phyloP scores from a whole-genome alignment of 1,284 basidiomycete species.

The Rhodotorula sp. region DNA sequence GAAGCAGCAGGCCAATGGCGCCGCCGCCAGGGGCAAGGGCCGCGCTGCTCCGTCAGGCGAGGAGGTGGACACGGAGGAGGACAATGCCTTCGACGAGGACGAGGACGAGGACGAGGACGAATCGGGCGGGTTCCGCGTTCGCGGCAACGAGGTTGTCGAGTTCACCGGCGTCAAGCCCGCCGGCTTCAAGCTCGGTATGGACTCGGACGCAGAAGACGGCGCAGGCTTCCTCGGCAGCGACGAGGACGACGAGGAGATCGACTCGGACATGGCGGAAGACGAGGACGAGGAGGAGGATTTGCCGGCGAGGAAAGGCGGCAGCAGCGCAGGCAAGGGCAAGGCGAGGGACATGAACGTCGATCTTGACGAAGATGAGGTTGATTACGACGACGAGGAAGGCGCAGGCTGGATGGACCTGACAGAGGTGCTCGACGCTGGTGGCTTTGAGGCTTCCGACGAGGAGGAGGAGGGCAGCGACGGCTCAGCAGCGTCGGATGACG shows the following conservation, averaged over 20 bases:
- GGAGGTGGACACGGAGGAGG: slow-evolving; percentile 16
- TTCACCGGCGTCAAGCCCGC: slow-evolving; percentile 34
- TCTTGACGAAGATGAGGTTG: slow-evolving; percentile 47
- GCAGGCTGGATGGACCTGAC: slow-evolving; percentile 57
- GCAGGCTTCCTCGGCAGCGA: slow-evolving; percentile 24
- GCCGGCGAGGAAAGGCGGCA: slow-evolving; percentile 12
- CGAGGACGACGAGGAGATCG: slow-evolving; percentile 43
- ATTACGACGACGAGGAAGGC: slow-evolving; percentile 49
- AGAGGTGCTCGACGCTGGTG: slow-evolving; percentile 53
- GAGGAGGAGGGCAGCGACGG: slow-evolving; percentile 29
- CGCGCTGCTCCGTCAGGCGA: slow-evolving; percentile 8
- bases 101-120: slow-evolving; percentile 20
- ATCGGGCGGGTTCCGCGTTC: slow-evolving; percentile 21
- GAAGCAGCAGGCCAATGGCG: not conserved
- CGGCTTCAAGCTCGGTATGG: slow-evolving; percentile 41
- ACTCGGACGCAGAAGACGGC: slow-evolving; percentile 34
- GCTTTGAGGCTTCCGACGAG: slow-evolving; percentile 42
- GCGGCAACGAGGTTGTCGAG: slow-evolving; percentile 34
- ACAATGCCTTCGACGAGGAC: slow-evolving; percentile 23
- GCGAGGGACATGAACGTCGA: slow-evolving; percentile 32
- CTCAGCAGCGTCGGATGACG: slow-evolving; percentile 52
- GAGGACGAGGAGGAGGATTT: slow-evolving; percentile 32
- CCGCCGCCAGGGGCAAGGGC: slow-evolving; percentile 20
- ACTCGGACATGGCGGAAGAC: slow-evolving; percentile 35
- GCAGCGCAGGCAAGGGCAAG: slow-evolving; percentile 18